Percentiles rank a stretch among this genome's conserved stretches.
Evolutionary conservation across 1,139 yeast species (phyloP).

Genomic region (Geotrichum citri-aurantii): DNA sequence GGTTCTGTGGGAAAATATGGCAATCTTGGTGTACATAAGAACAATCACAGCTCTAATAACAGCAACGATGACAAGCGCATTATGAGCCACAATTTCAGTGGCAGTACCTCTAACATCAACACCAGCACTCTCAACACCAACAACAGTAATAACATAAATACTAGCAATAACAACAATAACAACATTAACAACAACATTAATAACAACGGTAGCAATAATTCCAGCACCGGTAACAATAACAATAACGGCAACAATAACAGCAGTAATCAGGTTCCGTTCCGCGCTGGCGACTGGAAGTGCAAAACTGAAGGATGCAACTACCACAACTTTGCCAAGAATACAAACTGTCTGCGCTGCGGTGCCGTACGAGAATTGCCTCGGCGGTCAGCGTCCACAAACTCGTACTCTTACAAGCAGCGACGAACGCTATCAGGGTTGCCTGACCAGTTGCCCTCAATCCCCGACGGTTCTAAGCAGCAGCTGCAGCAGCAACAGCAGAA

Average conservation of each 20-base stretch:
- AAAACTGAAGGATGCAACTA: constrained; percentile 69
- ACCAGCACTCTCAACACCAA: not conserved
- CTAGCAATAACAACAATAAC: constrained; percentile 1
- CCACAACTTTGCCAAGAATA: constrained; percentile 90
- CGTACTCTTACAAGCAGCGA: not conserved
- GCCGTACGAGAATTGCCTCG: constrained; percentile 51
- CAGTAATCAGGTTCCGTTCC: constrained; percentile 63
- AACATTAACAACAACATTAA: constrained; percentile 1
- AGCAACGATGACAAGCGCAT: not conserved
- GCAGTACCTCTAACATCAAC: not conserved
- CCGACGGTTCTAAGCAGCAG: not conserved
- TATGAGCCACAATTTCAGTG: not conserved
- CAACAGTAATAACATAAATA: not conserved
- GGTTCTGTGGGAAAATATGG: not conserved
- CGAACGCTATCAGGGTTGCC: not conserved
- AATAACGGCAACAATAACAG: constrained; percentile 13
- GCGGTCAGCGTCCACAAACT: constrained; percentile 10
- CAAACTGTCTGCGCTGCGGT: constrained; percentile 83
- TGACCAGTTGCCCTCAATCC: constrained; percentile 5
- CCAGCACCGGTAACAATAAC: constrained; percentile 8
- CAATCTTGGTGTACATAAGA: not conserved
- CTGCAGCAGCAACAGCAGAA: constrained; percentile 6
- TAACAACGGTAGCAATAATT: constrained; percentile 7
- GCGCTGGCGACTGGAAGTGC: constrained; percentile 98
- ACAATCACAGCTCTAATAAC: not conserved